Conservation (phyloP, 2,329 filamentous ascomycete species). For the Fusarium palustre region DNA sequence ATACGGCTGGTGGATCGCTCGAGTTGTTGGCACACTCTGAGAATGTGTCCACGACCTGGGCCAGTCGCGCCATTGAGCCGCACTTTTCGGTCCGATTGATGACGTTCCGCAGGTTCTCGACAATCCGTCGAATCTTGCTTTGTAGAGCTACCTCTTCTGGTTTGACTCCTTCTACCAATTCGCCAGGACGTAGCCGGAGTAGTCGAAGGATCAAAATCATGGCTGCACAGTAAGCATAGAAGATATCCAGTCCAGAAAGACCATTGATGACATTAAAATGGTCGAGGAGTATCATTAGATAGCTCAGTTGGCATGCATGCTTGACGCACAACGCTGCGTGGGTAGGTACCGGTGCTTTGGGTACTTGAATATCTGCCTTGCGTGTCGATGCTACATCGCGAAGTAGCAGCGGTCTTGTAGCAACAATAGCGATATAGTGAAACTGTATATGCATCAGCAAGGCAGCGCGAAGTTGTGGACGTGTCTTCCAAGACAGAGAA, state of each 20-base stretch:
- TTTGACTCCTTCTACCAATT: not conserved
- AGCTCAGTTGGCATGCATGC: slow-evolving; percentile 50
- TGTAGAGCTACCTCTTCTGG: slow-evolving; percentile 22
- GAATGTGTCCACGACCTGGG: slow-evolving; percentile 46
- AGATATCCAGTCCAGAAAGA: slow-evolving; percentile 51
- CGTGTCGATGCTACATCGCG: slow-evolving; percentile 34
- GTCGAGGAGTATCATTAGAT: slow-evolving; percentile 50
- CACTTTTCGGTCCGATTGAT: slow-evolving; percentile 46
- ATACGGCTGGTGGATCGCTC: not conserved
- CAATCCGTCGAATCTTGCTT: slow-evolving; percentile 19
- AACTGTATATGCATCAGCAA: slow-evolving; percentile 51
- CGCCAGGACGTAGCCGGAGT: slow-evolving; percentile 12
- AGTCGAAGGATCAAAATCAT: slow-evolving; percentile 45
- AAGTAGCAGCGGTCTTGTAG: slow-evolving; percentile 49
- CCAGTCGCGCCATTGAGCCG: slow-evolving; percentile 48
- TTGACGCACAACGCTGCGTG: slow-evolving; percentile 34
- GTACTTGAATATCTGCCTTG: not conserved
- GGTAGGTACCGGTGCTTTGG: not conserved
- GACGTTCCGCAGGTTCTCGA: slow-evolving; percentile 28
- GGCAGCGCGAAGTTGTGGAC: slow-evolving; percentile 46
- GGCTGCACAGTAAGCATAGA: slow-evolving; percentile 52
- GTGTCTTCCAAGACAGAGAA: slow-evolving; percentile 45
- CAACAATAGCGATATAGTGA: slow-evolving; percentile 50
- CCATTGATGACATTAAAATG: slow-evolving; percentile 51
- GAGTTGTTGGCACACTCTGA: slow-evolving; percentile 42